These are phyloP conservation scores for Stephania japonica DNA, from an alignment of 164 flowering plant species.

Conservation along the genomic window DNA sequence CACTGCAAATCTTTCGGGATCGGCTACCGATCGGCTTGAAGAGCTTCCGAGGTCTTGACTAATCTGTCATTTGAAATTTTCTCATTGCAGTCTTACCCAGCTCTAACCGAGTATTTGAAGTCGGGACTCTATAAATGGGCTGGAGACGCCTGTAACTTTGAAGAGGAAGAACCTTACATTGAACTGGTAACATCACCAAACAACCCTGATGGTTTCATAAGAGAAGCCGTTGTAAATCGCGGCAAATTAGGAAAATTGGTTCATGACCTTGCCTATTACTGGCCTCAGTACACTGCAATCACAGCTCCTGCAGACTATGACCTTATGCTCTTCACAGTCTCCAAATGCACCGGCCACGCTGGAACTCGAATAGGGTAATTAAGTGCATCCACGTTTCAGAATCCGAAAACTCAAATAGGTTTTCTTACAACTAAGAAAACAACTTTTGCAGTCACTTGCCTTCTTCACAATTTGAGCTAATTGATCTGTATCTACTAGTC, in stretches of 20 bases:
- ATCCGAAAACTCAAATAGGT: too few species aligned
- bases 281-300: conserved; percentile 91
- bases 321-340: conserved; percentile 82
- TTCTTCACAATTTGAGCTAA: background rate
- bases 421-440: too few species aligned
- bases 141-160: conserved; percentile 57
- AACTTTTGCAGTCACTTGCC: too few species aligned
- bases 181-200: conserved; percentile 86
- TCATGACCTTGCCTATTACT: conserved; percentile 81
- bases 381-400: background rate
- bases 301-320: conserved; percentile 59
- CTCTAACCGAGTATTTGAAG: conserved; percentile 50
- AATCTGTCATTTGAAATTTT: too few species aligned
- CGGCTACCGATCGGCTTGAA: background rate
- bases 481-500: background rate
- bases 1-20: background rate
- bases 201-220: conserved; percentile 69
- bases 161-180: conserved; percentile 49
- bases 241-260: conserved; percentile 37
- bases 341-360: conserved; percentile 94
- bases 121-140: conserved; percentile 76
- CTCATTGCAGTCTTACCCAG: conserved; percentile 66
- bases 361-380: conserved; percentile 83
- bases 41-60: background rate
- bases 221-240: conserved; percentile 50